Conservation (phyloP, 2,329 filamentous ascomycete species). For the Penicillium sp. region DNA sequence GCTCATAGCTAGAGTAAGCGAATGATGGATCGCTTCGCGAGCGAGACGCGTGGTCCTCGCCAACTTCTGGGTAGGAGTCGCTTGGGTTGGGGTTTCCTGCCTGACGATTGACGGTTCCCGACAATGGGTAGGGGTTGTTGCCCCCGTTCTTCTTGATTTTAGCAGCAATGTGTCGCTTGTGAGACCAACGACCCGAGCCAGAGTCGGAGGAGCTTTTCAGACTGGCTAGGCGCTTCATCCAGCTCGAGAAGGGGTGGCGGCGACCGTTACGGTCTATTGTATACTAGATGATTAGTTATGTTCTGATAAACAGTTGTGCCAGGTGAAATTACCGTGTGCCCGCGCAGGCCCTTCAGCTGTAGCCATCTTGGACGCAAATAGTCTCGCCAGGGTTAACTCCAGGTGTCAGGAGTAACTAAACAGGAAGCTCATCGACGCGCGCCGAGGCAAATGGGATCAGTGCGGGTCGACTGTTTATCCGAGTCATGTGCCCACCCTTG, state of each 20-base stretch:
- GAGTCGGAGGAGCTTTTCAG: conserved; percentile 72
- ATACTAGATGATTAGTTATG: conserved; percentile 13
- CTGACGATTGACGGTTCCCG: conserved; percentile 55
- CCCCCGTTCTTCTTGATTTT: conserved; percentile 61
- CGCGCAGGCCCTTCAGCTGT: conserved; percentile 37
- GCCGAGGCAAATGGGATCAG: conserved; percentile 14
- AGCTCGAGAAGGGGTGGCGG: conserved; percentile 82
- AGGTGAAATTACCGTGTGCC: conserved; percentile 44
- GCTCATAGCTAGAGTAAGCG: conserved; percentile 60
- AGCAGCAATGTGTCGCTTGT: conserved; percentile 34
- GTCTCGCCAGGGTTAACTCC: background rate
- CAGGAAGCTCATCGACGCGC: conserved; percentile 1
- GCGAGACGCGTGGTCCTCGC: conserved; percentile 54
- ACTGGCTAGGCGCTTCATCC: conserved; percentile 90
- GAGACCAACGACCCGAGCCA: conserved; percentile 34
- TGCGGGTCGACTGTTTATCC: conserved; percentile 25
- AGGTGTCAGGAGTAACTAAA: conserved; percentile 6
- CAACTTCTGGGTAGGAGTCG: conserved; percentile 53
- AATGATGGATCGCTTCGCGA: conserved; percentile 60
- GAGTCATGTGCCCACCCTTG: conserved; percentile 24
- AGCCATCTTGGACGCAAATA: conserved; percentile 26
- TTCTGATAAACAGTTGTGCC: conserved; percentile 3
- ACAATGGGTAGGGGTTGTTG: conserved; percentile 92
- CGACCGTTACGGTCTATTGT: conserved; percentile 67
- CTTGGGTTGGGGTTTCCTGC: conserved; percentile 38